Conservation (phyloP, 257 asterid genomes). For the Voacanga thouarsii region DNA sequence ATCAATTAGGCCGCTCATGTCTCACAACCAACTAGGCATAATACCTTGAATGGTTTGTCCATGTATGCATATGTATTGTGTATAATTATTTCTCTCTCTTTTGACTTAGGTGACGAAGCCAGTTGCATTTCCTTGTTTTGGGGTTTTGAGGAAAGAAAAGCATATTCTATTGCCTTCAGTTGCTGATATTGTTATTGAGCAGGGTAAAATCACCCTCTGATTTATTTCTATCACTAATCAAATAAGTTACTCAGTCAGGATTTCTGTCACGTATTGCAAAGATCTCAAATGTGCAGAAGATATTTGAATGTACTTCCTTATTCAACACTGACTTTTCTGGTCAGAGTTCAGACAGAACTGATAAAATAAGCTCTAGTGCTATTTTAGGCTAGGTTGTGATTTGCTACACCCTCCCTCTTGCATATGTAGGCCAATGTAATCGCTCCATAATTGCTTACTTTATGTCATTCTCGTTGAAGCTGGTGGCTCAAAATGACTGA, state of each 20-base stretch:
- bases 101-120: constrained; percentile 57
- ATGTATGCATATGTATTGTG: not conserved
- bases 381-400: not conserved
- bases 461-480: not conserved
- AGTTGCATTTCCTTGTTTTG: constrained; percentile 67
- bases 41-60: not conserved
- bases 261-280: not conserved
- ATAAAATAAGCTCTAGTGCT: not conserved
- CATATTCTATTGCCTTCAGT: constrained; percentile 61
- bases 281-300: not conserved
- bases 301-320: not conserved
- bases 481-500: constrained; percentile 7
- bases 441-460: not conserved
- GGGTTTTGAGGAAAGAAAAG: constrained; percentile 62
- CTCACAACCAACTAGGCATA: not conserved
- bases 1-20: not conserved
- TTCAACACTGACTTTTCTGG: not conserved
- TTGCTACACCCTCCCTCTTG: not conserved
- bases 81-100: constrained; percentile 8
- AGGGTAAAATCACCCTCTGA: constrained; percentile 40
- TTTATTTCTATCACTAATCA: not conserved
- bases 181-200: constrained; percentile 60
- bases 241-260: not conserved
- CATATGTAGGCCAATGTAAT: not conserved
- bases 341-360: not conserved